Evolutionary conservation across 2,329 filamentous ascomycete species (phyloP).

Genomic region (Stagonosporopsis cucurbitacearum): DNA sequence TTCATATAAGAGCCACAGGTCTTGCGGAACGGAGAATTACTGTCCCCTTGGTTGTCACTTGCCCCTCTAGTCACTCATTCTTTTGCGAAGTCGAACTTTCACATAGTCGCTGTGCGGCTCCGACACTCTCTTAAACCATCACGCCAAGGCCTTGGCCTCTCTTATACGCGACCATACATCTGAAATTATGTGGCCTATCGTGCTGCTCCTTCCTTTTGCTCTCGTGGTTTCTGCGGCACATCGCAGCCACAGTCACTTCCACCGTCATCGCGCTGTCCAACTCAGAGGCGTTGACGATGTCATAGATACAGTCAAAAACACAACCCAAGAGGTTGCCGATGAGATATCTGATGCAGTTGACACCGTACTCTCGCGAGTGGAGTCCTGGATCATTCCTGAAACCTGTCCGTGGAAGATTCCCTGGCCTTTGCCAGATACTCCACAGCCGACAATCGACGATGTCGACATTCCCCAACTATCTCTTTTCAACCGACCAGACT

Average conservation of each 20-base stretch:
- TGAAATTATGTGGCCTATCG: background rate
- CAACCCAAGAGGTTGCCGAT: conserved; percentile 3
- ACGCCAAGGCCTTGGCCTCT: background rate
- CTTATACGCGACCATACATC: background rate
- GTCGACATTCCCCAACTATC: conserved; percentile 18
- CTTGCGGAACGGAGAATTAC: background rate
- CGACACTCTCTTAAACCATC: conserved; percentile 4
- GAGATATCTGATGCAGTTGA: conserved; percentile 10
- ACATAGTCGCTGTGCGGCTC: conserved; percentile 10
- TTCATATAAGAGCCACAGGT: conserved; percentile 5
- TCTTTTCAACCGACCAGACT: conserved; percentile 18
- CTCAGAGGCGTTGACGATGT: conserved; percentile 8
- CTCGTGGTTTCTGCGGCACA: conserved; percentile 2
- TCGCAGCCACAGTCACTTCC: conserved; percentile 5
- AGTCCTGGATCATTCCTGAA: conserved; percentile 15
- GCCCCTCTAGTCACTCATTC: conserved; percentile 9
- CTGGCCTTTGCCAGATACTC: conserved; percentile 21
- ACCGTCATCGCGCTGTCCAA: conserved; percentile 1
- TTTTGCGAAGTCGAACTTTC: background rate
- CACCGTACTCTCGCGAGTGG: conserved; percentile 12
- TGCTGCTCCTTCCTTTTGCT: conserved; percentile 7
- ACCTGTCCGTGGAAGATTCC: conserved; percentile 17
- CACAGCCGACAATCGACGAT: conserved; percentile 17
- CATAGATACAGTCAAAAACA: conserved; percentile 9
- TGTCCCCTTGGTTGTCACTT: background rate